Base-by-base conservation (phyloP, 1,284 basidiomycete species). In the Trichosporon faecale region DNA sequence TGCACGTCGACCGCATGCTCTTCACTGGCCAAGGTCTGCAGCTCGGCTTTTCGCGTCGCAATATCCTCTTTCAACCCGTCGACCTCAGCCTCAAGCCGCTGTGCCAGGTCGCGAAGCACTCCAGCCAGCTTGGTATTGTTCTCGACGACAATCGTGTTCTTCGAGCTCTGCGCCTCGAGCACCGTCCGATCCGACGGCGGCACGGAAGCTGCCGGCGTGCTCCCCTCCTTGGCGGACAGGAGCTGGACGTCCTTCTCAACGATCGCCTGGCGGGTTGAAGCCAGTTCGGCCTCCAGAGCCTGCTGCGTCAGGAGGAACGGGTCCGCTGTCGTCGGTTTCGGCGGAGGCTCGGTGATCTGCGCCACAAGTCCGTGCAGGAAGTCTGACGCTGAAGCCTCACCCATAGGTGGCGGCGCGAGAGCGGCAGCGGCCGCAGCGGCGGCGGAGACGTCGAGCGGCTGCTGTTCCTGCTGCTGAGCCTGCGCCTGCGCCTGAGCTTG, bases 341-440 rank as follows among this genome's bases (percentile, higher is more conserved):
- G 60, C 23, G 12, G 23, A 0, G 68, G 11, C 0, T 44, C 65
- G 0, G 74, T 64, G 46, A 75, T 57, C 29, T 64, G 70, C 37
- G 55, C 35, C 1, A 74, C 71, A 3, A 75, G 69, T 8, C 74
- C 74, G 49, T 71, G 65, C 9, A 72, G 52, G 29, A 70, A 75
- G 63, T 75, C 74, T 3, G 52, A 46, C 5, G 67, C 44, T 2
- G 61, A 55, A 1, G 70, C 68, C 6, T 61, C 31, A 37, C 25
- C 27, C 65, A 65, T 25, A 6, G 40, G 40, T 14, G 25, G 65
- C n/a, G 65, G 44, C 11, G 44, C 46, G 2, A 46, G 37, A 3
- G 33, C 63, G 2, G 63, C 63, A 14, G 37, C 64, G 2, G 64
- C 37, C 2, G 64, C 25, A 6, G 64, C 25, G 16, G 37, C 18